Evolutionary conservation across 441 rosid species (phyloP).

Genomic region (Populus trichocarpa): DNA sequence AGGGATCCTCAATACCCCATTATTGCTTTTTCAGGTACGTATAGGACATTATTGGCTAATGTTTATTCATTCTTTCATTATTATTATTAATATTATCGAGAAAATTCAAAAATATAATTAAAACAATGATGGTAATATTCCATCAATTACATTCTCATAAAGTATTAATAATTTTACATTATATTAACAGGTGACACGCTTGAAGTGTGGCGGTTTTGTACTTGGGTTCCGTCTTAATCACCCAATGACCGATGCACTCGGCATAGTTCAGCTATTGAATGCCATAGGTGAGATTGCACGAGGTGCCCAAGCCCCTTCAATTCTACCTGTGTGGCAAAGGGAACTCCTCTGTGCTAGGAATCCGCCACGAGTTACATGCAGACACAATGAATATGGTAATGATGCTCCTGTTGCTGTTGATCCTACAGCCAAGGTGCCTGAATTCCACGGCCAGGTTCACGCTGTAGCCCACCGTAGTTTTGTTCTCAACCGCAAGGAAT

Average conservation of each 20-base stretch:
- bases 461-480: constrained; percentile 3
- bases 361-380: constrained; percentile 9
- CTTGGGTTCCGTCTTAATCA: constrained; percentile 7
- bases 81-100: too few relatives aligned
- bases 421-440: background rate
- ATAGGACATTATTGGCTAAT: background rate
- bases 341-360: constrained; percentile 10
- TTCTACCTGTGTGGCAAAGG: constrained; percentile 23
- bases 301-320: constrained; percentile 4
- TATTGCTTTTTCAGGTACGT: background rate
- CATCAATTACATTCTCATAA: background rate
- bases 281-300: constrained; percentile 17
- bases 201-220: background rate
- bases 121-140: too few relatives aligned
- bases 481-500: constrained; percentile 7
- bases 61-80: background rate
- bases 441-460: background rate
- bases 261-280: constrained; percentile 13
- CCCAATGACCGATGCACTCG: constrained; percentile 13
- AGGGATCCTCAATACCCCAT: background rate
- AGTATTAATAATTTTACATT: background rate
- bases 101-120: background rate
- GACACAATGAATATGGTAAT: constrained; percentile 9
- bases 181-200: background rate
- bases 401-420: background rate